Conservation (phyloP, 306 rosid genomes). For the Vicia faba region DNA sequence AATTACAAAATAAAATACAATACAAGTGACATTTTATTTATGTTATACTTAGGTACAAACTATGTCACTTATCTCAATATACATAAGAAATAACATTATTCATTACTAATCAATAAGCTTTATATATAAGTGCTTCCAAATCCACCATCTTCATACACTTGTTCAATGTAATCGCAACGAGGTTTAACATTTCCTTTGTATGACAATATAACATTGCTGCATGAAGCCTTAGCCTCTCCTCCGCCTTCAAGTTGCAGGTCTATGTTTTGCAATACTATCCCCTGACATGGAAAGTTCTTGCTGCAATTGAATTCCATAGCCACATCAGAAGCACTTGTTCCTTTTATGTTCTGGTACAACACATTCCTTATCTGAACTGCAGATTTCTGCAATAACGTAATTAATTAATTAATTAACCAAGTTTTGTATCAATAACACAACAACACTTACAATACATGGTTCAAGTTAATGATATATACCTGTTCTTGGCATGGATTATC, state of each 20-base stretch:
- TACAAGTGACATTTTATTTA: conserved; percentile 1
- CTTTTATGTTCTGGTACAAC: conserved; percentile 63
- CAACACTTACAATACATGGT: neutral
- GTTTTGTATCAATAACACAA: neutral
- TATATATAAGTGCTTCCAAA: neutral
- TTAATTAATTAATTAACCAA: neutral
- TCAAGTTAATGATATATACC: conserved; percentile 35
- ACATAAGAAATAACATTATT: neutral
- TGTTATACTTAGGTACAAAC: neutral
- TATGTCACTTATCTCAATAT: neutral
- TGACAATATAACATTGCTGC: conserved; percentile 46
- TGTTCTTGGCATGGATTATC: conserved; percentile 48
- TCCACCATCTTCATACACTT: neutral
- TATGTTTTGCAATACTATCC: conserved; percentile 57
- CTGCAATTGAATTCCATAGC: conserved; percentile 72
- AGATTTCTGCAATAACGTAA: conserved; percentile 39
- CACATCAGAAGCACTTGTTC: conserved; percentile 69
- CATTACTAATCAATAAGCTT: neutral
- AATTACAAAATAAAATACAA: neutral
- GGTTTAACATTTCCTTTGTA: conserved; percentile 51
- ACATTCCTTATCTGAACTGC: conserved; percentile 68
- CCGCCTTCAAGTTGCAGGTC: conserved; percentile 36
- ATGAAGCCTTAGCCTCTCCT: conserved; percentile 43
- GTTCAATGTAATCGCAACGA: conserved; percentile 37
- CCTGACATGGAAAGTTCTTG: conserved; percentile 53